These are phyloP conservation scores for Begonia masoniana DNA, from an alignment of 306 rosid genomes.

Conservation along the genomic window DNA sequence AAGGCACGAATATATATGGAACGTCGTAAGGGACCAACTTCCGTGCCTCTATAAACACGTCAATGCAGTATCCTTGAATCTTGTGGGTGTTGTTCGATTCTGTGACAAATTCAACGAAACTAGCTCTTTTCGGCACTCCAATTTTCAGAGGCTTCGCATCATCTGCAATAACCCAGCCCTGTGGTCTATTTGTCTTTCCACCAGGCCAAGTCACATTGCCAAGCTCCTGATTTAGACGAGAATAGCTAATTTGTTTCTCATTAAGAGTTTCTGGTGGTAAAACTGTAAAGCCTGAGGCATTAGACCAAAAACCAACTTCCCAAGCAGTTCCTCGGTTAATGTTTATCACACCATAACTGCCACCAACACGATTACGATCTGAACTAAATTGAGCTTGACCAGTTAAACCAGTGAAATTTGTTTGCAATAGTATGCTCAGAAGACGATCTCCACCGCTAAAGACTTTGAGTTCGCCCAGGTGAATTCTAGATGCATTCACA, in stretches of 20 bases:
- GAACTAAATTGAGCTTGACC: slow-evolving; percentile 48
- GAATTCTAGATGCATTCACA: slow-evolving; percentile 23
- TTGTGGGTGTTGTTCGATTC: slow-evolving; percentile 23
- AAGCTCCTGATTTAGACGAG: slow-evolving; percentile 47
- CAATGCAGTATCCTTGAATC: slow-evolving; percentile 65
- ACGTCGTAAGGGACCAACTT: slow-evolving; percentile 61
- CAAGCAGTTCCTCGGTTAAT: slow-evolving; percentile 30
- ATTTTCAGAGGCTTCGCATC: slow-evolving; percentile 61
- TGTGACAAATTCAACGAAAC: slow-evolving; percentile 81
- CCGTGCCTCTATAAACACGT: slow-evolving; percentile 52
- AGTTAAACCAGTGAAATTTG: slow-evolving; percentile 63
- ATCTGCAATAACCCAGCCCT: slow-evolving; percentile 86
- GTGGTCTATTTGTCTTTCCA: slow-evolving; percentile 58
- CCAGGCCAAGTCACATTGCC: slow-evolving; percentile 77
- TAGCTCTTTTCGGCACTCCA: slow-evolving; percentile 78
- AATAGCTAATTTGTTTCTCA: slow-evolving; percentile 11
- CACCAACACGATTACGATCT: slow-evolving; percentile 34
- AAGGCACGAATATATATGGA: slow-evolving; percentile 55
- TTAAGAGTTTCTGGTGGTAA: slow-evolving; percentile 38
- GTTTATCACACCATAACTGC: slow-evolving; percentile 73
- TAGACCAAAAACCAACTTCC: slow-evolving; percentile 71
- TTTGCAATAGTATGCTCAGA: slow-evolving; percentile 28
- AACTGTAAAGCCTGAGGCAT: slow-evolving; percentile 54
- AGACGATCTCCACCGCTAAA: slow-evolving; percentile 58
- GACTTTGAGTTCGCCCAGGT: slow-evolving; percentile 52